Base-by-base conservation (phyloP, 2,329 filamentous ascomycete genomes). In the Aschersonia sp. region DNA sequence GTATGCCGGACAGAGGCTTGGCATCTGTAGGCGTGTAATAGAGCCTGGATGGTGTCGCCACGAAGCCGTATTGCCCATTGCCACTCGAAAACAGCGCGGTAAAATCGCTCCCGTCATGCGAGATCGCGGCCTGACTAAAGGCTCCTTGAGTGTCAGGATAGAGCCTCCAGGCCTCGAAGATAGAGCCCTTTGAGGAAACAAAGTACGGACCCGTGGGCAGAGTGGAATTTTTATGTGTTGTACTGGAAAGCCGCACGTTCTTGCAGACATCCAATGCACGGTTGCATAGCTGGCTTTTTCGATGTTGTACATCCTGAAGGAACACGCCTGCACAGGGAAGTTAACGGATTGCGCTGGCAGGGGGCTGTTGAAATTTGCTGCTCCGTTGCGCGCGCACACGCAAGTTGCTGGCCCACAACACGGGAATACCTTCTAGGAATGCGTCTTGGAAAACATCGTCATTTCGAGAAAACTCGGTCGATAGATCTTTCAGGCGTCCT, bases 21-120 rank as follows among this genome's bases (percentile, higher is more conserved):
- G 67, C 62, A 0, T 55, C 53, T 1, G 70, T 73, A 43, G 63
- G 67, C 4, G 63, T 67, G 57, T 65, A 75, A 59, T 79, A 79
- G 0, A 81, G 62, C 5, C 77, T 68, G 4, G 76, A 80, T 2
- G 76, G 76, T 0, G 81, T 76, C 53, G 33, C 65, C 6, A 69
- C 53, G 29, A 54, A 50, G 2, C 55, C 47, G 2, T 46, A 47
- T 42, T 49, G 50, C 2, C 51, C 51, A 10, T 48, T 40, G 2
- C 52, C 6, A 9, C 52, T 52, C 6, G 50, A 50, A 1, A 51
- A 48, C 7, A 52, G 47, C 0, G 51, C 50, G 3, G 45, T 30
- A 22, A 50, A 44, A 3, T 33, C 42, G 6, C 49, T 49, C 42
- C 50, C 45, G 12, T 31, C 10, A 30, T 37, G 12, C 1, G 42